Evolutionary conservation across 1,284 basidiomycete species (phyloP), one percentile per base, ranked within the genome.

Genomic region (Sanghuangporus baumii): DNA sequence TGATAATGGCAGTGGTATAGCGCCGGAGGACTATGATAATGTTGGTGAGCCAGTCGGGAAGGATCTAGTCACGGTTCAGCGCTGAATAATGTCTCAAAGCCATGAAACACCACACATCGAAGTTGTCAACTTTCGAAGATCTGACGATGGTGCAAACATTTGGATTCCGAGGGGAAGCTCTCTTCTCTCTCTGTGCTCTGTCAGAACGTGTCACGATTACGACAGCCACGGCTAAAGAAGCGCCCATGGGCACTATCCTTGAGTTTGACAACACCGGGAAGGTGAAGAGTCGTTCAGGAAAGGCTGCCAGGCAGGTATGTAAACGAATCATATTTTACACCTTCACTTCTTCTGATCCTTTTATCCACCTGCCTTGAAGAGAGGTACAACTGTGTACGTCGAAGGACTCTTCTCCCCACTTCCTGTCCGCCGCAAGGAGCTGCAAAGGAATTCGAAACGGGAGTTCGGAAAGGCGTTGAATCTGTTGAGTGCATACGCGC

Each of bases 81-180:
- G 9, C 51, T 52, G 31, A 52, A 34, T 52, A 52, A 34, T 52
- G 51, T 52, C 51, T 52, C 51, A 52, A 36, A 93, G 95, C 86
- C 1, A 78, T 96, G 62, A 98, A 97, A 72, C 93, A 98, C 70
- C 87, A 96, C 72, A 99, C 96, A 0, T 98, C 96, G 14, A 99
- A 99, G 73, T 80, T 99, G 0, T 75, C 86, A 0, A 83, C 86
- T 1, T 93, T 92, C 69, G 78, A 84, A 2, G 92, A 94, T 69
- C 82, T 99, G 0, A 78, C 85, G 0, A 76, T 82, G 0, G 85
- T 99, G 4, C 77, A 78, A 2, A 96, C 96, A 0, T 98, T 98
- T 73, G 97, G 97, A 0, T 99, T 99, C 70, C 85, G 96, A 37
- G 97, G 97, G 16, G 97, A 99, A 74, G 97, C 97, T 0, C 79